Evolutionary conservation across 106 monocot species (phyloP).

Genomic region (Apostasia ramifera): DNA sequence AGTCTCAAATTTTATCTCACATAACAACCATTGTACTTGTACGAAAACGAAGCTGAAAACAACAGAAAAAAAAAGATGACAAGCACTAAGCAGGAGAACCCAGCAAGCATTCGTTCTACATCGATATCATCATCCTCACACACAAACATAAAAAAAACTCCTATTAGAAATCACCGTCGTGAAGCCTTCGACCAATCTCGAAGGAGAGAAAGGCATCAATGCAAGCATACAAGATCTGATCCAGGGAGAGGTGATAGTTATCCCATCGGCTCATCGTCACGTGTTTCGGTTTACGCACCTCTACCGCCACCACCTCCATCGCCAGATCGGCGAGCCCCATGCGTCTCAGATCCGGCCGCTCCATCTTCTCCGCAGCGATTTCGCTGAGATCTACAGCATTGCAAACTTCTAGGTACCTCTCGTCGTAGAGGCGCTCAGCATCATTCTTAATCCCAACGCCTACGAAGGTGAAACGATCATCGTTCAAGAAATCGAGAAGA

Average conservation of each 20-base stretch:
- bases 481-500: conserved; percentile 29
- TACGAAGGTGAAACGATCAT: conserved; percentile 33
- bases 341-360: conserved; percentile 16
- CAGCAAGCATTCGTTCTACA: no score
- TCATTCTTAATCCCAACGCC: conserved; percentile 53
- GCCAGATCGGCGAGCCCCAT: conserved; percentile 36
- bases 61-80: no score
- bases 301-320: conserved; percentile 21
- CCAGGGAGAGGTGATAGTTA: conserved; percentile 8
- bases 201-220: conserved; percentile 57
- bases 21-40: no score
- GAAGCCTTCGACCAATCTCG: conserved; percentile 38
- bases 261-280: conserved; percentile 49
- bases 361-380: conserved; percentile 20
- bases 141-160: no score
- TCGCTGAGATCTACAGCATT: conserved; percentile 34
- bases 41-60: no score
- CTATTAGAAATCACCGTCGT: conserved; percentile 6
- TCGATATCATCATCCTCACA: no score
- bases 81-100: no score
- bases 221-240: conserved; percentile 42
- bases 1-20: no score
- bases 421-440: conserved; percentile 21
- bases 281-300: conserved; percentile 19
- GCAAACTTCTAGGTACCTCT: conserved; percentile 1